Conservation (phyloP, 257 asterid genomes). For the Solanum chaucha region DNA sequence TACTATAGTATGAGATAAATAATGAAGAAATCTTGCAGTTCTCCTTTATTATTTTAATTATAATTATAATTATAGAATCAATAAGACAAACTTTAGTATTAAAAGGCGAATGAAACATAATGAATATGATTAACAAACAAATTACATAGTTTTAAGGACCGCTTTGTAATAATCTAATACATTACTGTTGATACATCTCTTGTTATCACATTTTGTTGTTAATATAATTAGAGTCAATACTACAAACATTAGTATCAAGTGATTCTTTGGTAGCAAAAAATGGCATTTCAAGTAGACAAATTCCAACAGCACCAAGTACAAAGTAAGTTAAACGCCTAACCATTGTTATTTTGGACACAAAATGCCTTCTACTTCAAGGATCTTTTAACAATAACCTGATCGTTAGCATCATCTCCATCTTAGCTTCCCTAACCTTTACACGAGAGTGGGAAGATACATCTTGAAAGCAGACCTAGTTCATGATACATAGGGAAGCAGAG, state of each 20-base stretch:
- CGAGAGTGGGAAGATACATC: not conserved
- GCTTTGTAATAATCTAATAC: not conserved
- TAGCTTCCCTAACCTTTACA: too few relatives aligned
- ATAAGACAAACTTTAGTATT: not conserved
- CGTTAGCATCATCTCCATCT: not conserved
- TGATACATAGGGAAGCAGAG: not conserved
- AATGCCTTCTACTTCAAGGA: not conserved
- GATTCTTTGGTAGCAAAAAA: not conserved
- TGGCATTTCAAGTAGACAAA: not conserved
- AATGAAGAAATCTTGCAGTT: not conserved
- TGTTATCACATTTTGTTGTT: not conserved
- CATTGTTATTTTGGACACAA: not conserved
- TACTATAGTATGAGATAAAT: not conserved
- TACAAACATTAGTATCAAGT: not conserved
- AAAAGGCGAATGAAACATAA: not conserved
- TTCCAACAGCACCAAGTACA: not conserved
- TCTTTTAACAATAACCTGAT: not conserved
- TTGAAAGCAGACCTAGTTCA: not conserved
- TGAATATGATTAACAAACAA: not conserved
- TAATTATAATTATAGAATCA: not conserved
- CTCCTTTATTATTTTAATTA: not conserved
- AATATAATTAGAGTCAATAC: not conserved
- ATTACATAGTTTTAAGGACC: not conserved
- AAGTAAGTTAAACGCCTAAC: not conserved
- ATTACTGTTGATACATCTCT: not conserved